phyloP scores from a whole-genome alignment of 1,284 basidiomycete genomes.

The Peniophora sp. region DNA sequence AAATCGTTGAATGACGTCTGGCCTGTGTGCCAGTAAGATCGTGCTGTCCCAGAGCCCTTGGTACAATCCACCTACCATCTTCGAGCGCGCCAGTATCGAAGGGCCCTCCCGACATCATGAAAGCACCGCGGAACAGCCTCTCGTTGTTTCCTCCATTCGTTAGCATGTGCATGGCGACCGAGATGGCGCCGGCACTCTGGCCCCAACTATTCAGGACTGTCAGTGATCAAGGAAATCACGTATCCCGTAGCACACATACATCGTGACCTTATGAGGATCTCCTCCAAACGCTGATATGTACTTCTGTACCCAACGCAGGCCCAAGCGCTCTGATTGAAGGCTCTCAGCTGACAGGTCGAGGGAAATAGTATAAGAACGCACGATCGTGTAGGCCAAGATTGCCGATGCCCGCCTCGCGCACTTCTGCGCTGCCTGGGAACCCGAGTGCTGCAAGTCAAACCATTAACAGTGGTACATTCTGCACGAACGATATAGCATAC shows the following conservation, averaged over 20 bases:
- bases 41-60: background rate
- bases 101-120: conserved; percentile 28
- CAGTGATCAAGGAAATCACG: background rate
- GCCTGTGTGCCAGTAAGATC: background rate
- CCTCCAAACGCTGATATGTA: conserved; percentile 61
- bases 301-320: conserved; percentile 58
- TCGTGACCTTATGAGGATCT: conserved; percentile 49
- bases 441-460: conserved; percentile 19
- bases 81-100: conserved; percentile 17
- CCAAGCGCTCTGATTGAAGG: conserved; percentile 34
- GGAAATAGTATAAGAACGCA: conserved; percentile 11
- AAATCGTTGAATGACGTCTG: conserved; percentile 20
- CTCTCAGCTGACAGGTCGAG: background rate
- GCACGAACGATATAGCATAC: background rate
- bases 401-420: conserved; percentile 22
- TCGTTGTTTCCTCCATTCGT: conserved; percentile 21
- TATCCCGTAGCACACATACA: conserved; percentile 26
- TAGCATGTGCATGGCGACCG: conserved; percentile 23
- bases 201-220: conserved; percentile 37
- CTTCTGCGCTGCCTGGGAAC: conserved; percentile 25
- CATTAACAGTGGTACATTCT: background rate
- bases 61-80: background rate
- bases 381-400: conserved; percentile 30
- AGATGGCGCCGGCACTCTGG: conserved; percentile 32
- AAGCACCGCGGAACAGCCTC: conserved; percentile 25